Percentiles rank a stretch among this genome's conserved stretches.
These are phyloP conservation scores for Prosopis cineraria DNA, from an alignment of 306 rosid species.

Conservation along the genomic window DNA sequence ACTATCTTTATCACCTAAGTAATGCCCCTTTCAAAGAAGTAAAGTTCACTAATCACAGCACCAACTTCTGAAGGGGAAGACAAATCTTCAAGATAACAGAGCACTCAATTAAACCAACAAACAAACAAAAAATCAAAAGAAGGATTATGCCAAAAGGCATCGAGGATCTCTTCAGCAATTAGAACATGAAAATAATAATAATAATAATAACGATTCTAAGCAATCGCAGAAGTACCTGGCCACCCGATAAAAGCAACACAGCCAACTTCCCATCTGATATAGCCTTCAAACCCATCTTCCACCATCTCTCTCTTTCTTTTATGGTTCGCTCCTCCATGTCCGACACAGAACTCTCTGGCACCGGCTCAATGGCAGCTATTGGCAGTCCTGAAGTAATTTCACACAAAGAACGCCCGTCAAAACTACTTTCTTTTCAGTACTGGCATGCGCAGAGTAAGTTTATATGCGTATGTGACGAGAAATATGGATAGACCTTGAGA, in stretches of 20 bases:
- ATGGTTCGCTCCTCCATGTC: constrained; percentile 77
- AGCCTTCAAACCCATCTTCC: constrained; percentile 95
- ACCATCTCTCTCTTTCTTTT: constrained; percentile 91
- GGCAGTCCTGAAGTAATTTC: constrained; percentile 59
- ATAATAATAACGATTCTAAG: not conserved
- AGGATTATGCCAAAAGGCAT: constrained; percentile 28
- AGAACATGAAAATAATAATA: not conserved
- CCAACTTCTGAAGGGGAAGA: constrained; percentile 6
- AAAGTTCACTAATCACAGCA: constrained; percentile 48
- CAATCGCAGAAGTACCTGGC: constrained; percentile 61
- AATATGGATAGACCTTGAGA: constrained; percentile 65
- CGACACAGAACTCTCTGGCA: constrained; percentile 88
- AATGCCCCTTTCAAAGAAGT: constrained; percentile 18
- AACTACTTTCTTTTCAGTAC: not conserved
- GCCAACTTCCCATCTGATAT: constrained; percentile 88
- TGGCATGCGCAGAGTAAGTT: constrained; percentile 2
- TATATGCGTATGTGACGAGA: not conserved
- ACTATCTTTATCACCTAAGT: constrained; percentile 17
- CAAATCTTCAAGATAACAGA: constrained; percentile 25
- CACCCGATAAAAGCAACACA: constrained; percentile 93
- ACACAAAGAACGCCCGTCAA: constrained; percentile 24
- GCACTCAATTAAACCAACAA: constrained; percentile 21
- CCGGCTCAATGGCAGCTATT: constrained; percentile 85
- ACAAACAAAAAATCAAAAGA: not conserved
- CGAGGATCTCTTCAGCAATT: not conserved